Percentiles rank a stretch among this genome's conserved stretches.
phyloP scores from a whole-genome alignment of 805 yeast genomes.

The Metschnikowia amazonensis region DNA sequence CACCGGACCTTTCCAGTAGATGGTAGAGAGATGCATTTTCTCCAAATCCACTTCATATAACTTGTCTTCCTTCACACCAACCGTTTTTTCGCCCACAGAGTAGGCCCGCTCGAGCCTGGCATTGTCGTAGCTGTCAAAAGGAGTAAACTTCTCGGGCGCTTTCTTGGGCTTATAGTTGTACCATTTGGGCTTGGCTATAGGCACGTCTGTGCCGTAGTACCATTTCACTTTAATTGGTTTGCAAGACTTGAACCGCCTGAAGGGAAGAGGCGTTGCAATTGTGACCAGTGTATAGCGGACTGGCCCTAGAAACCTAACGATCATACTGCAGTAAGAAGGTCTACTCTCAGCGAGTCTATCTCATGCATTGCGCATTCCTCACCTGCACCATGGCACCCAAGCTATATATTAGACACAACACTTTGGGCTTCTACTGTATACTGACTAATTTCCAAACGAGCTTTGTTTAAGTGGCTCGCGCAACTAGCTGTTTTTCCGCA shows the following conservation, averaged over 20 bases:
- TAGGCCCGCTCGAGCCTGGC: conserved; percentile 53
- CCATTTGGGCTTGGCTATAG: conserved; percentile 63
- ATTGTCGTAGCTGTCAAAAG: conserved; percentile 66
- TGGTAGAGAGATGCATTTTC: conserved; percentile 55
- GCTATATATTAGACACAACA: neutral
- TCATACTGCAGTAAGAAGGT: neutral
- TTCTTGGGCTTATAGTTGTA: conserved; percentile 48
- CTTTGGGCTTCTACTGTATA: too few relatives aligned
- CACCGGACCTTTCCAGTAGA: conserved; percentile 85
- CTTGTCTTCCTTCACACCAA: conserved; percentile 77
- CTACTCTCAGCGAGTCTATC: neutral
- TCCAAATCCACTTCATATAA: conserved; percentile 68
- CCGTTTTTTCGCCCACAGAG: conserved; percentile 17
- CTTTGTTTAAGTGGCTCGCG: too few relatives aligned
- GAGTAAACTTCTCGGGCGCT: conserved; percentile 57
- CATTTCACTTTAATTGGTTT: conserved; percentile 41
- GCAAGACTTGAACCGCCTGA: conserved; percentile 4
- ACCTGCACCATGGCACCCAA: neutral
- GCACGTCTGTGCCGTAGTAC: conserved; percentile 83
- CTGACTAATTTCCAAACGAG: too few relatives aligned
- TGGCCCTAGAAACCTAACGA: neutral
- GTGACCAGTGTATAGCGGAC: neutral
- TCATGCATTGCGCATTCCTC: neutral
- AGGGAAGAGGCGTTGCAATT: neutral
- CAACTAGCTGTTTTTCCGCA: conserved; percentile 12